Base-by-base conservation (phyloP, 305 asterid species). In the Stenogyne calaminthoides region DNA sequence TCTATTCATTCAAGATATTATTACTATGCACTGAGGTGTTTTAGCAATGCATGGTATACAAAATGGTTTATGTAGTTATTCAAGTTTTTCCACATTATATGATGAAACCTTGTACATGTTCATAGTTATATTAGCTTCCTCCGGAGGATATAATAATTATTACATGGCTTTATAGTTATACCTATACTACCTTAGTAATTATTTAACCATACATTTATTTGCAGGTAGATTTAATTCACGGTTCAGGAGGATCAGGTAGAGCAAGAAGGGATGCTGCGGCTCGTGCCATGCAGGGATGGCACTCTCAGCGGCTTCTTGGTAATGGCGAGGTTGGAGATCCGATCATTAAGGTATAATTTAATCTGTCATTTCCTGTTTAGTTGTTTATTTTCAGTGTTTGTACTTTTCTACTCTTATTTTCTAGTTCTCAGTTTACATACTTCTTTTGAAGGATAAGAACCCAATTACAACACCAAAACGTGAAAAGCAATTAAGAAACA, bases 271-370 rank as follows among this genome's bases (percentile, higher is more conserved):
- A 91, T 88, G 96, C 97, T 57, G 99, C 98, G 20, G 97, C 99
- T 74, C 99, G 99, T 77, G 99, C 99, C 75, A 94, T 94, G 97
- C 97, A 95, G 80, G 99, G 98, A 76, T 95, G 99, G 98, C 98
- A 92, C 73, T 86, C 97, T 69, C 97, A 91, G 80, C 95, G 98
- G 40, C 94, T 87, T 84, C 87, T 87, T 47, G 89, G 92, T 74
- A 86, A 89, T 79, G 98, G 96, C 60, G 96, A 89, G 88, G 92
- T 92, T 81, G 95, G 90, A 64, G 98, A 92, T 84, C 96, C 98
- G 69, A 84, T 91, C 76, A 82, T 90, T 77, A 94, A 92, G 97
- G 99, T 90, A 49, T 68, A 78, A 47, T 54, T 69, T 46, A 36
- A 40, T 15, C 40, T 63, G 46, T 65, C 25, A 40, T 72, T 19